Evolutionary conservation across 768 basidiomycete species (phyloP).

Genomic region (Mycena latifolia): DNA sequence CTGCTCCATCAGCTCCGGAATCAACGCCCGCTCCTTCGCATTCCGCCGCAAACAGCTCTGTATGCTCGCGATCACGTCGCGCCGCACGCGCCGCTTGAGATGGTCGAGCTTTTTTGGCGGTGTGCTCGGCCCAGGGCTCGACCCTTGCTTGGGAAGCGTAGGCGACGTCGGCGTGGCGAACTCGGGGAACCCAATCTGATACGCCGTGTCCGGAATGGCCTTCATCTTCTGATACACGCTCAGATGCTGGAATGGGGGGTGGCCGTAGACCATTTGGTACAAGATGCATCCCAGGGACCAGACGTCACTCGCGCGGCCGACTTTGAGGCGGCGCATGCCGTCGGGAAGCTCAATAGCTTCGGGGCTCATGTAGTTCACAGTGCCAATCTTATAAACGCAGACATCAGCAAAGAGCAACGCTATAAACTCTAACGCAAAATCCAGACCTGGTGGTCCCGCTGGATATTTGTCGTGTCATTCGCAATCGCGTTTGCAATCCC

Average conservation of each 20-base stretch:
- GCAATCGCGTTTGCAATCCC: slow-evolving; percentile 99
- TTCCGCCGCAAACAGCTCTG: slow-evolving; percentile 82
- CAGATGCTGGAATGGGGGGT: slow-evolving; percentile 91
- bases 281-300: slow-evolving; percentile 99
- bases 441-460: slow-evolving; percentile 91
- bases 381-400: slow-evolving; percentile 77
- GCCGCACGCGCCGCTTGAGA: slow-evolving; percentile 76
- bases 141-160: slow-evolving; percentile 45
- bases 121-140: slow-evolving; percentile 45
- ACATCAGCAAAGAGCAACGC: slow-evolving; percentile 4
- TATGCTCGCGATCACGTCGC: slow-evolving; percentile 85
- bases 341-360: slow-evolving; percentile 94
- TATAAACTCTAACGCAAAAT: background rate
- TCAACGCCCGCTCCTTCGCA: slow-evolving; percentile 88
- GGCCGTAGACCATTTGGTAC: slow-evolving; percentile 98
- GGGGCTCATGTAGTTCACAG: slow-evolving; percentile 99
- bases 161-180: slow-evolving; percentile 68
- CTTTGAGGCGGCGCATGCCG: slow-evolving; percentile 90
- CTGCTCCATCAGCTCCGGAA: slow-evolving; percentile 87
- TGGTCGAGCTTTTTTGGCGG: slow-evolving; percentile 75
- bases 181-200: slow-evolving; percentile 88
- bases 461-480: slow-evolving; percentile 98
- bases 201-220: slow-evolving; percentile 84
- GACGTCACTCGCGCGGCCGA: slow-evolving; percentile 95
- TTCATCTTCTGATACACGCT: slow-evolving; percentile 92